phyloP scores from a whole-genome alignment of 2,329 filamentous ascomycete genomes.

The Alternaria ethzedia region DNA sequence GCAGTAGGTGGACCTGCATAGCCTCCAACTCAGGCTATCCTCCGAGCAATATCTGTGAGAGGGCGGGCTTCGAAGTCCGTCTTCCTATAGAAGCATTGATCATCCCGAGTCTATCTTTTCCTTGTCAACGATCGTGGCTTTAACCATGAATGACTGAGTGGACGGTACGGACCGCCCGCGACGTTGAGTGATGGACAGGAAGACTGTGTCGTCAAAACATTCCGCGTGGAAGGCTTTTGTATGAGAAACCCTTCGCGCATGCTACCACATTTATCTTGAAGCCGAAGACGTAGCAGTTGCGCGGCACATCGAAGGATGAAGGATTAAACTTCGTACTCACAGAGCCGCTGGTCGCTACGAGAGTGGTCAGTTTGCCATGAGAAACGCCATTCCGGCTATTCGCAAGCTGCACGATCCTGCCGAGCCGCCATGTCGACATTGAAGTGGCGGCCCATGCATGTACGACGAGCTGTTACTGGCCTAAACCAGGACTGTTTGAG shows the following conservation, averaged over 20 bases:
- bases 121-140: background rate
- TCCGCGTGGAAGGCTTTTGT: background rate
- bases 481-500: constrained; percentile 1
- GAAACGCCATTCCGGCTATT: constrained; percentile 7
- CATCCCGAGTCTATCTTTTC: background rate
- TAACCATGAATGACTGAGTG: background rate
- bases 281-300: background rate
- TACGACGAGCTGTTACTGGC: constrained; percentile 4
- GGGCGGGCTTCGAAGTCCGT: background rate
- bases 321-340: constrained; percentile 1
- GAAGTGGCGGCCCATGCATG: constrained; percentile 15
- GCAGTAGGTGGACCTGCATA: background rate
- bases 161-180: background rate
- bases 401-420: constrained; percentile 1
- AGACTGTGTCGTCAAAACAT: background rate
- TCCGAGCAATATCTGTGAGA: background rate
- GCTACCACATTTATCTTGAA: background rate
- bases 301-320: background rate
- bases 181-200: background rate
- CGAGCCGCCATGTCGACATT: constrained; percentile 13
- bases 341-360: background rate
- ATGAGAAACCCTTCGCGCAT: background rate
- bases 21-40: background rate
- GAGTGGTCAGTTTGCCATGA: constrained; percentile 7
- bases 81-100: background rate